These are phyloP conservation scores for Triticum monococcum DNA, from an alignment of 176 grass and related monocot genomes.

Conservation along the genomic window DNA sequence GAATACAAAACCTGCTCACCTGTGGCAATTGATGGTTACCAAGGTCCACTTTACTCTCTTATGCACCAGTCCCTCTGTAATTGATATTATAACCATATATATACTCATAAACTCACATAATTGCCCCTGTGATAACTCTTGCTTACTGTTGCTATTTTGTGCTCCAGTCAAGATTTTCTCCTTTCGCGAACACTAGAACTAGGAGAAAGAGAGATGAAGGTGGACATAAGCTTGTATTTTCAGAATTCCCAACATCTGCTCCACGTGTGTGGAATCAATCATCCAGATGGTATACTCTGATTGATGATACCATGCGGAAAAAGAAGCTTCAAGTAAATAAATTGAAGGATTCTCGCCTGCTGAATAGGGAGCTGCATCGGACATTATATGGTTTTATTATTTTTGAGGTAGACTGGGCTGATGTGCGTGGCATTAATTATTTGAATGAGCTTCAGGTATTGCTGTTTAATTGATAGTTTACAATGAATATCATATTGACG, in stretches of 20 bases:
- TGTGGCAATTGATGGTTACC: conserved; percentile 98
- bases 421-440: conserved; percentile 92
- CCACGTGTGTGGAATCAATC: conserved; percentile 44
- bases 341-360: conserved; percentile 66
- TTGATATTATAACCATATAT: background rate
- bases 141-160: conserved; percentile 26
- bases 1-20: conserved; percentile 71
- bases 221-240: conserved; percentile 50
- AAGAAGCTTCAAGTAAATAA: conserved; percentile 90
- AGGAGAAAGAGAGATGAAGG: conserved; percentile 64
- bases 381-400: conserved; percentile 95
- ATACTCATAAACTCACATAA: background rate
- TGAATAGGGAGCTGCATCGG: conserved; percentile 81
- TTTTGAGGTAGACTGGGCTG: conserved; percentile 85
- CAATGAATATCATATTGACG: background rate
- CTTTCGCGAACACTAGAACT: conserved; percentile 76
- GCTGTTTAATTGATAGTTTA: background rate
- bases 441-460: conserved; percentile 96
- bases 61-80: background rate
- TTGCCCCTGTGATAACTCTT: conserved; percentile 15
- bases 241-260: conserved; percentile 47
- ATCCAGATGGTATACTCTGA: conserved; percentile 79
- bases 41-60: conserved; percentile 52
- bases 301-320: conserved; percentile 73
- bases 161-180: conserved; percentile 79